Evolutionary conservation across 176 grass and related monocot species (phyloP).

Genomic region (Elaeis guineensis): DNA sequence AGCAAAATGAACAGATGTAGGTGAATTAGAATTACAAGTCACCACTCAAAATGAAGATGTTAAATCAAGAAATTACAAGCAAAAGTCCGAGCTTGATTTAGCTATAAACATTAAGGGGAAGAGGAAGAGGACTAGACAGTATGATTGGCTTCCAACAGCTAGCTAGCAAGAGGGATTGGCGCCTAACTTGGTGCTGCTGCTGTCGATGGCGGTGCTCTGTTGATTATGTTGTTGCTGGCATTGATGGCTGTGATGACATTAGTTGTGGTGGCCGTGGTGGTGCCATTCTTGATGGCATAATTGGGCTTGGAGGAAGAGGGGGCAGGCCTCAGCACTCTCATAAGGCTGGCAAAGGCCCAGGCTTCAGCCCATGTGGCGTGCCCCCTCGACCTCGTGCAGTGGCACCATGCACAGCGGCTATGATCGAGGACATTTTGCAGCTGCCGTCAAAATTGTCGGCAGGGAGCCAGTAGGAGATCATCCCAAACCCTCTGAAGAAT

Average conservation of each 20-base stretch:
- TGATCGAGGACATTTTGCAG: constrained; percentile 8
- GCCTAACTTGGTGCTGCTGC: too few relatives aligned
- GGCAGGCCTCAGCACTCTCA: constrained; percentile 61
- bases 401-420: neutral
- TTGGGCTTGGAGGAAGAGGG: constrained; percentile 19
- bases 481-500: constrained; percentile 64
- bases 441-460: constrained; percentile 17
- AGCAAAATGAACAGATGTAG: too few relatives aligned
- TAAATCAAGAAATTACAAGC: too few relatives aligned
- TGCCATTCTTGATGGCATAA: constrained; percentile 46
- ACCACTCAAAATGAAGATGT: too few relatives aligned
- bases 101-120: too few relatives aligned
- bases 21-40: too few relatives aligned
- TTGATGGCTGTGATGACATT: neutral
- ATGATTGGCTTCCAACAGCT: too few relatives aligned
- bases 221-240: constrained; percentile 5
- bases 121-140: too few relatives aligned
- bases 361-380: constrained; percentile 47
- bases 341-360: constrained; percentile 87
- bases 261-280: neutral
- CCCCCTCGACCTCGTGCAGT: neutral
- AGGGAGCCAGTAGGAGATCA: constrained; percentile 60
- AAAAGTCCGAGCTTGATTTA: too few relatives aligned
- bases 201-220: too few relatives aligned
- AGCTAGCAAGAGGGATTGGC: too few relatives aligned